Conservation (phyloP, 2,329 filamentous ascomycete genomes). For the Monosporascus sp. region DNA sequence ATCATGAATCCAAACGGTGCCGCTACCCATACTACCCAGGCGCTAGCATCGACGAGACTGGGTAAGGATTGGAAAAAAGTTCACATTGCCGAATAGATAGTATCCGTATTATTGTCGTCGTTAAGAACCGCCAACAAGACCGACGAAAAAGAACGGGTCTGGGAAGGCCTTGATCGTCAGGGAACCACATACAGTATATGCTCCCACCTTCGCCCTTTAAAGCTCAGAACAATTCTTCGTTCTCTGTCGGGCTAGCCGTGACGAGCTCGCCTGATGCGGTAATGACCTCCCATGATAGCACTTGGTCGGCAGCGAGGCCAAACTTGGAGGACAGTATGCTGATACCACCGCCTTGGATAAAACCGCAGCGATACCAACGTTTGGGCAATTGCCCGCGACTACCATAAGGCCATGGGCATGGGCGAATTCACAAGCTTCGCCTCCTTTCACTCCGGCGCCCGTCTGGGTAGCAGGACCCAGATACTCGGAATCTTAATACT, state of each 20-base stretch:
- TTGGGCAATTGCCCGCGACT: constrained; percentile 9
- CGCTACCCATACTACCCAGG: constrained; percentile 4
- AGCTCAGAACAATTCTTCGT: constrained; percentile 59
- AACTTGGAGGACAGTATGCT: constrained; percentile 43
- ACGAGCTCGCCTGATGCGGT: constrained; percentile 43
- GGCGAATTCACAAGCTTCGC: constrained; percentile 6
- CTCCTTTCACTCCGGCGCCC: constrained; percentile 15
- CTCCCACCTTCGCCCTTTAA: constrained; percentile 53
- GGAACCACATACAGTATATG: constrained; percentile 50
- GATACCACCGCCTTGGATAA: constrained; percentile 47
- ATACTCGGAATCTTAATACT: constrained; percentile 19
- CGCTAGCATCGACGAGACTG: constrained; percentile 7
- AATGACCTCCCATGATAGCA: constrained; percentile 50
- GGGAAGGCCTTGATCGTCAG: constrained; percentile 7
- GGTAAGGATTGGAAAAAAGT: constrained; percentile 7
- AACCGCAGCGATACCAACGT: constrained; percentile 10
- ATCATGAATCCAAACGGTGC: constrained; percentile 7
- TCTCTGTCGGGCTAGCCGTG: constrained; percentile 38
- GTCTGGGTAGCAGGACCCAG: constrained; percentile 35
- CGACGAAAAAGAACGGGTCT: constrained; percentile 4
- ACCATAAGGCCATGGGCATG: constrained; percentile 4
- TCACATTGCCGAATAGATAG: constrained; percentile 5
- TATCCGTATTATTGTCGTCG: constrained; percentile 5
- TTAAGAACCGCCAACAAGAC: constrained; percentile 3
- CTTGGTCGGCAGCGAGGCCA: constrained; percentile 54